A percentile compares a stretch with the other conserved stretches of the same genome.
These are phyloP conservation scores for Lipomyces yamadae DNA, from an alignment of 805 yeast genomes.

Conservation along the genomic window DNA sequence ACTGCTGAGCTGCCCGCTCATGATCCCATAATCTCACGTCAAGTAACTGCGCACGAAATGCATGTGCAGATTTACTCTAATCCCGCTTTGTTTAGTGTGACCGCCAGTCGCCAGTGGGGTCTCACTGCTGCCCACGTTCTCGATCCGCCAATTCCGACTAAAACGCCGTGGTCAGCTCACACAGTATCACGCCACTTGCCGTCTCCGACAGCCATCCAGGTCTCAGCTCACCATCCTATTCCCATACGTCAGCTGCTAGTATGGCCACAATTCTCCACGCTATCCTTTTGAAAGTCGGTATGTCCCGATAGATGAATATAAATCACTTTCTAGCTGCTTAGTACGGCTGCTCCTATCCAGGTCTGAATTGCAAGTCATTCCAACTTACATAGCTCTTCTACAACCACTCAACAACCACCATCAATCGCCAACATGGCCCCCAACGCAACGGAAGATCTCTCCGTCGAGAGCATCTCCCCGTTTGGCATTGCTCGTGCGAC, in stretches of 20 bases:
- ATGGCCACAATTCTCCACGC: not conserved
- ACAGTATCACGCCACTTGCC: not conserved
- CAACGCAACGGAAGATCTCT: conserved; percentile 6
- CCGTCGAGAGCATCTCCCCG: conserved; percentile 11
- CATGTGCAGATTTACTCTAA: no score
- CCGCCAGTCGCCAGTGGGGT: not conserved
- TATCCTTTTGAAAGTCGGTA: not conserved
- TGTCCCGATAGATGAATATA: not conserved
- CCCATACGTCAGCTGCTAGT: not conserved
- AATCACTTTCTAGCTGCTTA: not conserved
- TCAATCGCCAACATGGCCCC: conserved; percentile 3
- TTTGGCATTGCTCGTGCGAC: conserved; percentile 9
- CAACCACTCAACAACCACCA: not conserved
- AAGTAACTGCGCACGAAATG: no score
- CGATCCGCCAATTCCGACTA: not conserved
- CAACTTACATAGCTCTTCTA: not conserved
- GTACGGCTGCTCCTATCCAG: not conserved
- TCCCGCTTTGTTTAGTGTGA: no score
- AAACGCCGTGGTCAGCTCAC: not conserved
- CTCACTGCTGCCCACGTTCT: not conserved
- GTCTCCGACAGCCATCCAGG: not conserved
- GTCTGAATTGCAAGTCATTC: not conserved
- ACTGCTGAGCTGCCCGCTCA: no score
- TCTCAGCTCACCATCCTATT: not conserved
- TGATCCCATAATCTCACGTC: no score